Evolutionary conservation across 2,329 filamentous ascomycete species (phyloP).

Genomic region (Phialemonium atrogriseum): DNA sequence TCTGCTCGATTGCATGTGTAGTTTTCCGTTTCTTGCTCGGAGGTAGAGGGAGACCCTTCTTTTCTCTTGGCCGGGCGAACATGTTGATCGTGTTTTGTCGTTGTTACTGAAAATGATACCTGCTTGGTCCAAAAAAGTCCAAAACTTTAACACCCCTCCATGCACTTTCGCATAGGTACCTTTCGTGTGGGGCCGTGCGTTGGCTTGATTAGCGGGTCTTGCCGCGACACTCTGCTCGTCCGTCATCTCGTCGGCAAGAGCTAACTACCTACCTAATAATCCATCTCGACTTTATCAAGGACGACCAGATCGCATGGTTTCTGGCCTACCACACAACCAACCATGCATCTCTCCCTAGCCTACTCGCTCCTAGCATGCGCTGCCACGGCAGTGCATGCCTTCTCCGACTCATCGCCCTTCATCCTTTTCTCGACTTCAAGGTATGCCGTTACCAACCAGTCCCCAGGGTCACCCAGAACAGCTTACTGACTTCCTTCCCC

Average conservation of each 20-base stretch:
- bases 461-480: slow-evolving; percentile 7
- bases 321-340: slow-evolving; percentile 11
- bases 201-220: no score
- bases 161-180: no score
- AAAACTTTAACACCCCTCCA: no score
- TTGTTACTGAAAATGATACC: no score
- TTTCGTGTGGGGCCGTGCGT: no score
- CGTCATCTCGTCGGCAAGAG: no score
- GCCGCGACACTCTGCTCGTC: no score
- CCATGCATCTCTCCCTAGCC: slow-evolving; percentile 48
- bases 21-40: slow-evolving; percentile 60
- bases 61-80: slow-evolving; percentile 48
- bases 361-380: slow-evolving; percentile 45
- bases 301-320: slow-evolving; percentile 5
- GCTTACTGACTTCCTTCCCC: slow-evolving; percentile 4
- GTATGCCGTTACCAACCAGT: slow-evolving; percentile 42
- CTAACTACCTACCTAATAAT: no score
- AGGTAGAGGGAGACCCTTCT: slow-evolving; percentile 48
- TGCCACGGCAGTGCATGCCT: slow-evolving; percentile 55
- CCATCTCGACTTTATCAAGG: slow-evolving; percentile 8
- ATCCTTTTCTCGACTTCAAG: slow-evolving; percentile 76
- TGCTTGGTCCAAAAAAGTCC: no score
- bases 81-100: slow-evolving; percentile 3
- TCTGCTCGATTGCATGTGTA: slow-evolving; percentile 59
- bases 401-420: slow-evolving; percentile 83